Evolutionary conservation across 176 grass and related monocot species (phyloP), one percentile per base, ranked within the genome.

Genomic region (Aegilops tauschii): DNA sequence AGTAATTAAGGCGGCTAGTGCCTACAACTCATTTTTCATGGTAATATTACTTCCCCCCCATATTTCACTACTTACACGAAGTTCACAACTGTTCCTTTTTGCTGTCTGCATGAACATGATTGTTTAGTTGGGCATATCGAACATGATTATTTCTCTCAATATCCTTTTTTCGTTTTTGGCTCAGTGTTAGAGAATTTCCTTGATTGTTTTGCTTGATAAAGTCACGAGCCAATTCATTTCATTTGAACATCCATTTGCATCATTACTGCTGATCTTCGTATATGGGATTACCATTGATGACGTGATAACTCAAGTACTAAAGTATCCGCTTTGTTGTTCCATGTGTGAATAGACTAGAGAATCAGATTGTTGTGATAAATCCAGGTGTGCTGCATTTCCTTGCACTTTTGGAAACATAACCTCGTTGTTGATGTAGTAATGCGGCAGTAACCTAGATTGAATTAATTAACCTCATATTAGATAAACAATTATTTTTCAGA

Each of bases 11-110:
- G 94, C 80, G 8, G 93, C 87, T 52, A 87, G 89, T 91, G 92
- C 93, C 61, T 96, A 99, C 83, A 62, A 44, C 20, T 81, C 83
- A 71, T 93, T 94, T 94, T 94, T 90, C 73, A 80, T 99, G 97
- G 97, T 96, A 96, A 85, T 75, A 40, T 77, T 35, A 59, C 75
- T 54, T 86, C 45, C 47, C 28, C n/a, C 65, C 16, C 5, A 58
- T 68, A 64, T 37, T 62, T 28, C 80, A 76, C 39, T 83, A 76
- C 44, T 44, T 88, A 67, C 59, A 73, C 73, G 1, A 8, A 80
- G 5, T 28, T 67, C 21, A 16, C 36, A 78, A 76, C 8, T 73
- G 3, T 44, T 52, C n/a, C 17, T 32, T 71, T 39, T 91, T 77
- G 18, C 47, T 50, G 12, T 76, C 50, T 54, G 12, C 30, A n/a